Evolutionary conservation across 73 alveolate genomes (phyloP).

Genomic region (Paramecium pentaurelia): DNA sequence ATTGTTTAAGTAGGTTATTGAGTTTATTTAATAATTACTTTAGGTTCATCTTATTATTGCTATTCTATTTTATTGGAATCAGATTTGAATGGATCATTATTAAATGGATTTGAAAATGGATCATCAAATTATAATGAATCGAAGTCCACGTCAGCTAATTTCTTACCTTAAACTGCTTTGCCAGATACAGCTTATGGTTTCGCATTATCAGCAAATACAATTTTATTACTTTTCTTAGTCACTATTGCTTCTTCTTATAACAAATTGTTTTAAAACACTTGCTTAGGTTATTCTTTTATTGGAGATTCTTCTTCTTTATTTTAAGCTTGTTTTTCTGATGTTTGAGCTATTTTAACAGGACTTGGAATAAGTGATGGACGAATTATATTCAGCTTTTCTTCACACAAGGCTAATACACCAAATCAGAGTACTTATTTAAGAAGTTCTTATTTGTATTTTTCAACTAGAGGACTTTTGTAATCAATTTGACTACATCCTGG

Average conservation of each 20-base stretch:
- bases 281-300: neutral
- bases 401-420: neutral
- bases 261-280: neutral
- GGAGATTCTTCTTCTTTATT: neutral
- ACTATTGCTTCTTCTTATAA: neutral
- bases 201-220: neutral
- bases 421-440: neutral
- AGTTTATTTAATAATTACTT: neutral
- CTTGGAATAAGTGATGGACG: slow-evolving; percentile 9
- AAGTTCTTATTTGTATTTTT: slow-evolving; percentile 16
- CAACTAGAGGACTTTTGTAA: slow-evolving; percentile 28
- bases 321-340: neutral
- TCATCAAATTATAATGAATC: slow-evolving; percentile 24
- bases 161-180: slow-evolving; percentile 19
- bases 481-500: neutral
- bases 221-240: neutral
- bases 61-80: neutral
- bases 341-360: neutral
- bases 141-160: slow-evolving; percentile 8
- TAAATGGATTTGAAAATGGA: neutral
- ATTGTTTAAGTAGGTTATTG: neutral
- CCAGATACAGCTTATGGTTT: neutral
- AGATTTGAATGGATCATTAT: neutral
- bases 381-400: neutral
- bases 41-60: neutral